A percentile compares a stretch with the other conserved stretches of the same genome.
Evolutionary conservation across 352 stramenopile genomes (phyloP).

Genomic region (Phytophthora sojae): DNA sequence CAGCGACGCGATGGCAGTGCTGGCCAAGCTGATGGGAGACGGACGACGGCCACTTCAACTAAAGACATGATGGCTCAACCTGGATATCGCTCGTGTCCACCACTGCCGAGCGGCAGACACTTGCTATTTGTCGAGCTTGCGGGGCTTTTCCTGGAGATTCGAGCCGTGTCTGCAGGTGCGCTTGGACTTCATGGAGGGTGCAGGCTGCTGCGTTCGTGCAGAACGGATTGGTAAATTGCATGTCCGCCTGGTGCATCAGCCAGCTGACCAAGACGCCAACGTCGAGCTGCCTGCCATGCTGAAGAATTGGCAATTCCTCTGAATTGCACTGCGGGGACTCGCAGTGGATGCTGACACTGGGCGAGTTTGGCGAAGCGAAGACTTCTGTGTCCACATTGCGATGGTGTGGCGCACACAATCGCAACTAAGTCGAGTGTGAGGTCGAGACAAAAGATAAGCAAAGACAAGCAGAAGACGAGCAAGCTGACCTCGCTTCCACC

Average conservation of each 20-base stretch:
- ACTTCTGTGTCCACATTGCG: neutral
- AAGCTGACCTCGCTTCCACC: neutral
- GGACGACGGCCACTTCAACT: neutral
- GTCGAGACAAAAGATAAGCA: neutral
- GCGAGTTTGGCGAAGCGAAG: too few species aligned
- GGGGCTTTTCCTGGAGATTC: too few species aligned
- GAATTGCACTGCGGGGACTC: too few species aligned
- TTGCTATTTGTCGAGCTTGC: neutral
- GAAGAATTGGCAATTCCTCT: neutral
- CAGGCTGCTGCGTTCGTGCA: neutral
- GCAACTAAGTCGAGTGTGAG: neutral
- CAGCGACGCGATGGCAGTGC: neutral
- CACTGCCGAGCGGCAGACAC: neutral
- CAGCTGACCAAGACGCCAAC: neutral
- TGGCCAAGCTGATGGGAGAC: neutral
- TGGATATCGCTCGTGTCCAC: neutral
- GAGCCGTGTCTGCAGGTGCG: too few species aligned
- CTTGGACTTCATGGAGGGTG: neutral
- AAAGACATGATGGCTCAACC: neutral
- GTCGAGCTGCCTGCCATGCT: neutral
- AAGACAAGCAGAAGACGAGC: neutral
- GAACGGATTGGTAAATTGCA: neutral
- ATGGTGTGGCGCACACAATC: neutral
- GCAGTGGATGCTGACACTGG: too few species aligned
- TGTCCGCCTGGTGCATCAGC: neutral